These are phyloP conservation scores for Paraphaeosphaeria sporulosa DNA, from an alignment of 2,329 filamentous ascomycete species.

Conservation along the genomic window DNA sequence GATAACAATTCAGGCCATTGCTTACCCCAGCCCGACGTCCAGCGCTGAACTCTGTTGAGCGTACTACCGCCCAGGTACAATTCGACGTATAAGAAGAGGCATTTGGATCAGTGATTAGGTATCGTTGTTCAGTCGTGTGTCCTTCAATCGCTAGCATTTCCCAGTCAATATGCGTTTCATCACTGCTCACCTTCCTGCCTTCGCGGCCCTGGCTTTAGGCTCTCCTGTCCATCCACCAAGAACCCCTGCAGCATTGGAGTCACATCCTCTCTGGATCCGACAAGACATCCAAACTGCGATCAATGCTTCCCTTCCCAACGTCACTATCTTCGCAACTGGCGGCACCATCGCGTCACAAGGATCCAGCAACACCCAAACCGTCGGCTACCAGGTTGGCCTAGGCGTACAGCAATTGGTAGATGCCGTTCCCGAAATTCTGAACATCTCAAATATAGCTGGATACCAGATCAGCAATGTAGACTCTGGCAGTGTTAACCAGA, in stretches of 20 bases:
- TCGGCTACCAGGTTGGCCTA: constrained; percentile 62
- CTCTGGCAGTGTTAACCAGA: constrained; percentile 53
- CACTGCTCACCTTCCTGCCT: constrained; percentile 26
- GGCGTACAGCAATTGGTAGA: constrained; percentile 61
- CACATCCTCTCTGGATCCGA: constrained; percentile 33
- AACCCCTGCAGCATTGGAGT: constrained; percentile 20
- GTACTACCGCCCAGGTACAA: neutral
- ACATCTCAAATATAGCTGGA: constrained; percentile 52
- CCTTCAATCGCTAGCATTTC: constrained; percentile 1
- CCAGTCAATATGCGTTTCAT: constrained; percentile 30
- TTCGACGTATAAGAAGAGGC: constrained; percentile 4
- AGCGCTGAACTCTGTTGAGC: neutral
- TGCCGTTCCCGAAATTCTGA: constrained; percentile 63
- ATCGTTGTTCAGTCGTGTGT: neutral
- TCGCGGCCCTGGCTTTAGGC: constrained; percentile 28
- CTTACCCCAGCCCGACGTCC: neutral
- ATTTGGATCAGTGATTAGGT: neutral
- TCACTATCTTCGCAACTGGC: constrained; percentile 65
- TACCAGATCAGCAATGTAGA: constrained; percentile 8
- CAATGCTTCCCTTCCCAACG: constrained; percentile 60
- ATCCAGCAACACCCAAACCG: constrained; percentile 59
- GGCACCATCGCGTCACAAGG: constrained; percentile 67
- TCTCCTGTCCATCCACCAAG: constrained; percentile 26
- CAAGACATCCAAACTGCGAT: constrained; percentile 44
- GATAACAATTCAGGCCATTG: neutral